Evolutionary conservation across 139 green algal genomes (phyloP).

Genomic region (Nannochloris sp.): DNA sequence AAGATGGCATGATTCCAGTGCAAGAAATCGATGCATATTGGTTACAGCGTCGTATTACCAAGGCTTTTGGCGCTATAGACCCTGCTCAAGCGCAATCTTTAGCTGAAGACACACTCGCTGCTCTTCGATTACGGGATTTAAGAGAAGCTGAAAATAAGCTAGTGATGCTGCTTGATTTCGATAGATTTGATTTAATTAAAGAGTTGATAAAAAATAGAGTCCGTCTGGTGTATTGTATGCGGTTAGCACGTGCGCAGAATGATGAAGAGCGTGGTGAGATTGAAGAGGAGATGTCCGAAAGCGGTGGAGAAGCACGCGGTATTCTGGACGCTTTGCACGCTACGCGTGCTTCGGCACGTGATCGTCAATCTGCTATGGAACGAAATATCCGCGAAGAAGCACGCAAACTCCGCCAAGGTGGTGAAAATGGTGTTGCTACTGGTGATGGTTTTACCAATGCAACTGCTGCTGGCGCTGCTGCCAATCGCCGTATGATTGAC

Average conservation of each 20-base stretch:
- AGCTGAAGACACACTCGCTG: conserved; percentile 60
- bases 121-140: conserved; percentile 30
- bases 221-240: conserved; percentile 94
- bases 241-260: conserved; percentile 66
- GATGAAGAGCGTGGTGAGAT: conserved; percentile 56
- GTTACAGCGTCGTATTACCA: conserved; percentile 86
- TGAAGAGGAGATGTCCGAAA: conserved; percentile 50
- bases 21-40: conserved; percentile 97
- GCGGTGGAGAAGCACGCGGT: conserved; percentile 30
- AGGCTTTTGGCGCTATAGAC: conserved; percentile 62
- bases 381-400: conserved; percentile 87
- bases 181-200: conserved; percentile 97
- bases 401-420: conserved; percentile 53
- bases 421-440: conserved; percentile 19
- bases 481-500: conserved; percentile 67
- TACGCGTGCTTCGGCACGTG: conserved; percentile 63
- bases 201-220: conserved; percentile 81
- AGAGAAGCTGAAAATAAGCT: conserved; percentile 82
- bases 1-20: conserved; percentile 6
- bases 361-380: conserved; percentile 78
- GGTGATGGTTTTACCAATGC: conserved; percentile 9
- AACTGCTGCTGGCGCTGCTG: conserved; percentile 19
- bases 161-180: conserved; percentile 86
- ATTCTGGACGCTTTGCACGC: conserved; percentile 81
- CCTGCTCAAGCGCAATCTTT: conserved; percentile 62